phyloP scores from a whole-genome alignment of 1,284 basidiomycete genomes.

The Agaricales sp. region DNA sequence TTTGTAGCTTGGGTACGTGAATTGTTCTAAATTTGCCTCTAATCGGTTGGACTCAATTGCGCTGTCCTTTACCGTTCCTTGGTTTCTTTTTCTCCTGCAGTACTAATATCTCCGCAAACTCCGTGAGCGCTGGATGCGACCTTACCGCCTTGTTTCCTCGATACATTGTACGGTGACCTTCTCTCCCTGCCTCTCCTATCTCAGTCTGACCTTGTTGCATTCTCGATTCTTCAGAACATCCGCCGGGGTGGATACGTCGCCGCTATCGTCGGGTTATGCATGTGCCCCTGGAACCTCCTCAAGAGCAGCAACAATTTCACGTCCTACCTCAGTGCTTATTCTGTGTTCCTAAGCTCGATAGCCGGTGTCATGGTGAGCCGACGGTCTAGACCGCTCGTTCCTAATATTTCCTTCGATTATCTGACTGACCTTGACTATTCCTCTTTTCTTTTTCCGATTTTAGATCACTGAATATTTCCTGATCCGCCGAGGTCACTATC shows the following conservation, averaged over 20 bases:
- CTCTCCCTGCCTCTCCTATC: constrained; percentile 2
- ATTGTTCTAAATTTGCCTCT: constrained; percentile 8
- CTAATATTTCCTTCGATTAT: constrained; percentile 3
- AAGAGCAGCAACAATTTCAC: constrained; percentile 71
- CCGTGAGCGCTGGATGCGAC: constrained; percentile 79
- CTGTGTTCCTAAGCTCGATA: constrained; percentile 75
- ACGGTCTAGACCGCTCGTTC: constrained; percentile 1
- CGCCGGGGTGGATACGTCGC: constrained; percentile 76
- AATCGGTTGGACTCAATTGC: no score
- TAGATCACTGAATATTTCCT: constrained; percentile 76
- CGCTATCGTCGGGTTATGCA: constrained; percentile 64
- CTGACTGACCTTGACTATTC: neutral
- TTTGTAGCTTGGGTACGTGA: constrained; percentile 20
- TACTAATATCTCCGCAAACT: constrained; percentile 80
- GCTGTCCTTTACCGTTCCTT: no score
- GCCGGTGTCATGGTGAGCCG: constrained; percentile 64
- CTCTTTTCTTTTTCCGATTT: neutral
- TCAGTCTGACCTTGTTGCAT: constrained; percentile 2
- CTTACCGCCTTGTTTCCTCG: constrained; percentile 72
- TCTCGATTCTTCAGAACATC: constrained; percentile 46
- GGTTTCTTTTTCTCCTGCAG: no score
- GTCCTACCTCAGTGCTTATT: constrained; percentile 78
- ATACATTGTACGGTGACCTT: constrained; percentile 45
- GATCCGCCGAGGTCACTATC: constrained; percentile 63
- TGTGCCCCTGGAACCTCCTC: constrained; percentile 76